Conservation (phyloP, 345 rosid species). For the Conringia planisiliqua region DNA sequence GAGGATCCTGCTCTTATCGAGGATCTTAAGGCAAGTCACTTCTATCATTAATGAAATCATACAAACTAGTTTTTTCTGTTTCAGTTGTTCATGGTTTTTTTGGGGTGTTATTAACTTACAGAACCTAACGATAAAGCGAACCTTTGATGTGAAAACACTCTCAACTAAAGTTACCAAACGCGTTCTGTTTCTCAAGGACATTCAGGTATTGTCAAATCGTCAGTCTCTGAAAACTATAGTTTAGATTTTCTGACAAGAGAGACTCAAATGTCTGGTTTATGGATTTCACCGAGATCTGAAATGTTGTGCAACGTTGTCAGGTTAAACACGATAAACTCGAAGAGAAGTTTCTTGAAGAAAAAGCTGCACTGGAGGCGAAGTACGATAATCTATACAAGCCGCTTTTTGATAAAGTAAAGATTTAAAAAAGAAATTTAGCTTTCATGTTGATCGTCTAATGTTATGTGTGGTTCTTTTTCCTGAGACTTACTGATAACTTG, state of each 20-base stretch:
- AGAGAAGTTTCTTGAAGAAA: constrained; percentile 31
- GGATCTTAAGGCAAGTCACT: constrained; percentile 25
- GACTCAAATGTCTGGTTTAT: background rate
- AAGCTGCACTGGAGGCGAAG: constrained; percentile 21
- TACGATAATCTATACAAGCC: constrained; percentile 27
- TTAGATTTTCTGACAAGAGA: background rate
- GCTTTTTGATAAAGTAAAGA: constrained; percentile 20
- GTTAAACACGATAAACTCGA: constrained; percentile 31
- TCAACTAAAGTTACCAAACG: constrained; percentile 29
- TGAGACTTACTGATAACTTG: background rate
- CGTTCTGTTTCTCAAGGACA: constrained; percentile 28
- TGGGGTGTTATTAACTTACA: background rate
- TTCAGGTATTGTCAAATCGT: constrained; percentile 21
- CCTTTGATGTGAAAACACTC: constrained; percentile 22
- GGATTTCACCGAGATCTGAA: background rate
- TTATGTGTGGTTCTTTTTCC: background rate
- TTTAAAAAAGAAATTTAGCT: background rate
- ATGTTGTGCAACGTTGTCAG: constrained; percentile 7
- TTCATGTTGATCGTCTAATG: background rate
- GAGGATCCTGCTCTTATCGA: constrained; percentile 18
- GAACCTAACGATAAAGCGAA: constrained; percentile 22
- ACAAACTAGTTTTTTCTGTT: background rate
- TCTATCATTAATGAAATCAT: background rate
- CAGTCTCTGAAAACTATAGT: background rate
- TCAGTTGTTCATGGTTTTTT: background rate